These are phyloP conservation scores for Allium cepa DNA, from an alignment of 106 monocot genomes.

Conservation along the genomic window DNA sequence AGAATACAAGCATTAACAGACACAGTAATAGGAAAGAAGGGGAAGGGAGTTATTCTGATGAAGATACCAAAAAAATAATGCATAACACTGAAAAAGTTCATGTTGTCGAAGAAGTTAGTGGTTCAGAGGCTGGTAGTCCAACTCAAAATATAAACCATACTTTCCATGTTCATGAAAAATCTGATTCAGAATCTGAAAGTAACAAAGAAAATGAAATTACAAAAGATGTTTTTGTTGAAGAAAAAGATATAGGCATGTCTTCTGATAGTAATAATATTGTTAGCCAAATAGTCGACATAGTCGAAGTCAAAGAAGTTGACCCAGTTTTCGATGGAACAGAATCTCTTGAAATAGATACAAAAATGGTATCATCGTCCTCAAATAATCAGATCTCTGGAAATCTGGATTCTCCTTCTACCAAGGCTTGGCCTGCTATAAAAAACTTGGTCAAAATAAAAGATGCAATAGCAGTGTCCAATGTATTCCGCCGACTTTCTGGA, in stretches of 20 bases:
- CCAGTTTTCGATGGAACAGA: constrained; percentile 82
- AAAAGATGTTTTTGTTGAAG: constrained; percentile 4
- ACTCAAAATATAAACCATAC: not conserved
- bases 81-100: not conserved
- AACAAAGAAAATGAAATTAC: not conserved
- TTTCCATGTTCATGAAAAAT: no score
- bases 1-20: not conserved
- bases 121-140: not conserved
- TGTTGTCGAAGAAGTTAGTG: constrained; percentile 2
- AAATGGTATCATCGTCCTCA: constrained; percentile 14
- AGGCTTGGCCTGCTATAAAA: constrained; percentile 61
- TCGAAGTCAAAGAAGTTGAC: constrained; percentile 44
- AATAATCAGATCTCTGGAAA: constrained; percentile 17
- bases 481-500: constrained; percentile 81
- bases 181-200: constrained; percentile 4
- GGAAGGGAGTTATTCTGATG: constrained; percentile 5
- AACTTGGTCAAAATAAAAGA: constrained; percentile 82
- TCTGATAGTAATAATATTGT: not conserved
- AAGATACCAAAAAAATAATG: not conserved
- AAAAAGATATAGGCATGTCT: constrained; percentile 2
- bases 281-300: constrained; percentile 19
- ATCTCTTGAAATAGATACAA: constrained; percentile 35
- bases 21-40: not conserved
- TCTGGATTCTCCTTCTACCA: constrained; percentile 17
- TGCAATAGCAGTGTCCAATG: constrained; percentile 59